phyloP scores from a whole-genome alignment of 306 rosid genomes.

The Lathyrus sativus region DNA sequence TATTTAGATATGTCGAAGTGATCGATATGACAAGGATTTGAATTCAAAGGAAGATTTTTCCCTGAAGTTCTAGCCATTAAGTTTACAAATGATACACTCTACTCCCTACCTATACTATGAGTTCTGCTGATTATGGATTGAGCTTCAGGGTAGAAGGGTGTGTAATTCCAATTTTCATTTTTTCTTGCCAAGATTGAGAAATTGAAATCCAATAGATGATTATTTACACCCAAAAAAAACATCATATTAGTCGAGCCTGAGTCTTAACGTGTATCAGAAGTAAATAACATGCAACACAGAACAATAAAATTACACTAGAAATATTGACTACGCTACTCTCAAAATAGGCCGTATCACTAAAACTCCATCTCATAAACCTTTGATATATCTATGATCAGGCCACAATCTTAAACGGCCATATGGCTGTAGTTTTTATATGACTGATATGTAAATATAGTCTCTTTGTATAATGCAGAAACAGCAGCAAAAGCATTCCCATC shows the following conservation, averaged over 20 bases:
- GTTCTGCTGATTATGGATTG: background rate
- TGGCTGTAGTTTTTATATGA: background rate
- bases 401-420: constrained; percentile 15
- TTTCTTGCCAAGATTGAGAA: constrained; percentile 13
- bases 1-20: no score
- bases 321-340: constrained; percentile 10
- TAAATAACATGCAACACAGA: background rate
- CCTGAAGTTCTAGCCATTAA: background rate
- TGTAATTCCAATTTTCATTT: background rate
- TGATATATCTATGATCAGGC: constrained; percentile 15
- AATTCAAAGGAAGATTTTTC: no score
- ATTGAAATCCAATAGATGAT: constrained; percentile 8
- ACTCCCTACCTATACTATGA: background rate
- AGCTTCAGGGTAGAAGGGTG: background rate
- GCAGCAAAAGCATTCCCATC: constrained; percentile 36
- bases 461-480: constrained; percentile 32
- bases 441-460: constrained; percentile 10
- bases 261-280: background rate
- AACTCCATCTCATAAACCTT: background rate
- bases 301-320: constrained; percentile 23
- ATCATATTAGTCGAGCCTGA: background rate
- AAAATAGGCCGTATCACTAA: constrained; percentile 23
- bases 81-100: background rate
- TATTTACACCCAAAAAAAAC: background rate
- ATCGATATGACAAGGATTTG: no score